Evolutionary conservation across 768 basidiomycete genomes (phyloP).

Genomic region (Hygrophorus pudorinus): DNA sequence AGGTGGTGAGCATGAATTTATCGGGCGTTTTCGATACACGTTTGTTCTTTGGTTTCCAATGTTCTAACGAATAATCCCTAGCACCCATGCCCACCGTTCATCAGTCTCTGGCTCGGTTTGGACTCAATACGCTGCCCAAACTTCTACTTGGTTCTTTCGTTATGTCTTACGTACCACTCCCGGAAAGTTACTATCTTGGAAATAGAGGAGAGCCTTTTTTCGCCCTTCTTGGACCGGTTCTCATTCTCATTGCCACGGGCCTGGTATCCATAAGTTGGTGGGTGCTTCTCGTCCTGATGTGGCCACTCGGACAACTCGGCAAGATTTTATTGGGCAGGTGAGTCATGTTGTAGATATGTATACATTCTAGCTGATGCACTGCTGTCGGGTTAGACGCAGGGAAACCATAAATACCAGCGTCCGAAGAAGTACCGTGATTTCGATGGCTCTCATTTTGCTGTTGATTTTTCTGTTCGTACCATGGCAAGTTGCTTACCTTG

Average conservation of each 20-base stretch:
- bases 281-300: slow-evolving; percentile 38
- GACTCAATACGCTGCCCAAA: slow-evolving; percentile 25
- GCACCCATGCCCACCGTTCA: slow-evolving; percentile 35
- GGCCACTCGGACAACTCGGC: slow-evolving; percentile 28
- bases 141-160: slow-evolving; percentile 34
- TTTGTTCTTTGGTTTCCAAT: background rate
- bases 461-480: slow-evolving; percentile 75
- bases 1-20: slow-evolving; percentile 15
- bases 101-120: slow-evolving; percentile 40
- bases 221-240: slow-evolving; percentile 41
- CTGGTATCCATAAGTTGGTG: slow-evolving; percentile 55
- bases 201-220: slow-evolving; percentile 40
- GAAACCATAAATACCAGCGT: slow-evolving; percentile 26
- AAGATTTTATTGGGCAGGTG: slow-evolving; percentile 25
- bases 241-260: slow-evolving; percentile 54
- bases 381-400: background rate
- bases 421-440: slow-evolving; percentile 40
- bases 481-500: slow-evolving; percentile 86
- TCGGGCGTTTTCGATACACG: background rate
- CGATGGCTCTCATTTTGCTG: slow-evolving; percentile 49
- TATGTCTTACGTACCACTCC: slow-evolving; percentile 47
- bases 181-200: slow-evolving; percentile 48
- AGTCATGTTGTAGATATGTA: slow-evolving; percentile 6
- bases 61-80: slow-evolving; percentile 12
- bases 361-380: background rate